These are phyloP conservation scores for Isoetes taiwanensis DNA, from an alignment of 75 land plant species.

Conservation along the genomic window DNA sequence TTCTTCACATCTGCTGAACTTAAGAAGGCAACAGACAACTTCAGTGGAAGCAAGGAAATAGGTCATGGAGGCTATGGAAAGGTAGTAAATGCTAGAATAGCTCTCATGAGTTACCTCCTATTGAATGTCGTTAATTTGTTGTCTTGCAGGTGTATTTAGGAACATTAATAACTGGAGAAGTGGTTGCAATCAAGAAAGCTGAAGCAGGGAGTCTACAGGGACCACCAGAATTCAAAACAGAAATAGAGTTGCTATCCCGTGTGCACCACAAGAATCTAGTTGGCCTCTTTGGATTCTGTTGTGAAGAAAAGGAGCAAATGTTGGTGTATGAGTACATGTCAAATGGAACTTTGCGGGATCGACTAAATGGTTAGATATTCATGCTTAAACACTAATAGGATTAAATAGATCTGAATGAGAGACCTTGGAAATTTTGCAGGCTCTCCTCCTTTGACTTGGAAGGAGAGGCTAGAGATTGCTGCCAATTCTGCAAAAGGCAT, in stretches of 20 bases:
- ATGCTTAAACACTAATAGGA: too few relatives aligned
- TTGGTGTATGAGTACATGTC: conserved; percentile 28
- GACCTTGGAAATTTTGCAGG: too few relatives aligned
- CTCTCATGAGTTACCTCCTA: too few relatives aligned
- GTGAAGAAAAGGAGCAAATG: conserved; percentile 13
- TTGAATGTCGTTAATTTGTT: too few relatives aligned
- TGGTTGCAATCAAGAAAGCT: conserved; percentile 1
- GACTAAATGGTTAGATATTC: not conserved
- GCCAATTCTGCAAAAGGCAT: conserved; percentile 72
- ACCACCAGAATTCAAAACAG: not conserved
- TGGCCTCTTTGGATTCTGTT: conserved; percentile 23
- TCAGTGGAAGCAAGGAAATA: conserved; percentile 35
- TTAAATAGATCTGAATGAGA: too few relatives aligned
- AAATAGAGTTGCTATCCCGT: not conserved
- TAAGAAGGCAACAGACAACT: conserved; percentile 47
- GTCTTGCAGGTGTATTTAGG: conserved; percentile 9
- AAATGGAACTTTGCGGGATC: conserved; percentile 1
- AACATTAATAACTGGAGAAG: not conserved
- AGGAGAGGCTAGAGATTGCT: conserved; percentile 41
- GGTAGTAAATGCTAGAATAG: too few relatives aligned
- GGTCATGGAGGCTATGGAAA: conserved; percentile 72
- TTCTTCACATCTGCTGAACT: conserved; percentile 44
- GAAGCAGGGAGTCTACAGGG: not conserved
- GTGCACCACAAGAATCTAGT: conserved; percentile 23
- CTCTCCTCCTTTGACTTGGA: conserved; percentile 52